These are phyloP conservation scores for Candida suzukii DNA, from an alignment of 805 yeast genomes.

Conservation along the genomic window DNA sequence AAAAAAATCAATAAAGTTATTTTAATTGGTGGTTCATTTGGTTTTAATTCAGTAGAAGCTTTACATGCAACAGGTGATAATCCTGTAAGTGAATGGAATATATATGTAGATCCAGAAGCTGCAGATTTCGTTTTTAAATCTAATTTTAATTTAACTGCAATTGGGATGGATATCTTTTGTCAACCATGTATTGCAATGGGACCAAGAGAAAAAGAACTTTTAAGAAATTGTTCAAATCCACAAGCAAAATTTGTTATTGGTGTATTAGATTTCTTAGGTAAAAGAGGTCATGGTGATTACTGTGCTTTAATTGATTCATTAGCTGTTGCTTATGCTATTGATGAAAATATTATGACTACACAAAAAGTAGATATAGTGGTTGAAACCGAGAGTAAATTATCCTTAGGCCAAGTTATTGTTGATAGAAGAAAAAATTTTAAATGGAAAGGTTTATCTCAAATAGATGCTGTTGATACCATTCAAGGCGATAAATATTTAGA, in stretches of 20 bases:
- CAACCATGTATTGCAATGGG: slow-evolving; percentile 20
- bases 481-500: slow-evolving; percentile 15
- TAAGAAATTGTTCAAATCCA: slow-evolving; percentile 6
- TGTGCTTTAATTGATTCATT: slow-evolving; percentile 21
- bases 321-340: slow-evolving; percentile 21
- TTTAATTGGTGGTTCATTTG: slow-evolving; percentile 21
- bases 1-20: slow-evolving; percentile 14
- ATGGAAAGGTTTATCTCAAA: slow-evolving; percentile 15
- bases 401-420: slow-evolving; percentile 19
- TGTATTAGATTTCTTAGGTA: slow-evolving; percentile 13
- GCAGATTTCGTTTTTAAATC: slow-evolving; percentile 16
- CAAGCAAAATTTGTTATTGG: slow-evolving; percentile 18
- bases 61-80: slow-evolving; percentile 23
- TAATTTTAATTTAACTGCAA: slow-evolving; percentile 17
- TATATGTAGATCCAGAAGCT: slow-evolving; percentile 21
- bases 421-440: slow-evolving; percentile 21
- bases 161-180: slow-evolving; percentile 22
- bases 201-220: slow-evolving; percentile 3
- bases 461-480: slow-evolving; percentile 16
- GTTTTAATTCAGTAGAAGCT: slow-evolving; percentile 16
- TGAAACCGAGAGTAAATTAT: slow-evolving; percentile 16
- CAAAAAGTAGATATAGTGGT: slow-evolving; percentile 15
- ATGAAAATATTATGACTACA: slow-evolving; percentile 14
- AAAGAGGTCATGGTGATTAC: slow-evolving; percentile 18
- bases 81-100: slow-evolving; percentile 22